Percentiles rank a stretch among this genome's conserved stretches.
phyloP scores from a whole-genome alignment of 768 basidiomycete genomes.

The Lanmaoa pseudosensibilis region DNA sequence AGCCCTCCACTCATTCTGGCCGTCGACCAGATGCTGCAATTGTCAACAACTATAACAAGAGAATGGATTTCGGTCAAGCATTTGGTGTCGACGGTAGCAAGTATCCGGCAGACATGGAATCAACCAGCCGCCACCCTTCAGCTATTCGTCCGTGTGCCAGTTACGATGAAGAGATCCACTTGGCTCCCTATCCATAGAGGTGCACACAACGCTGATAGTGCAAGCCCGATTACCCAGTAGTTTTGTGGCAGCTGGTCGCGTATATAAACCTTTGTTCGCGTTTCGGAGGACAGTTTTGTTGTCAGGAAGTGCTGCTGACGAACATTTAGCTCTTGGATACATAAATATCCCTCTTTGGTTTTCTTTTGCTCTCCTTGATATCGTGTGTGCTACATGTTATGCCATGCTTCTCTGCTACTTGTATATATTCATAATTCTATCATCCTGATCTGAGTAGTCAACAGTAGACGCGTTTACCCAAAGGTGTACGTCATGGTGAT shows the following conservation, averaged over 20 bases:
- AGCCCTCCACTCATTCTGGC: slow-evolving; percentile 24
- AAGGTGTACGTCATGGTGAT: too few species aligned
- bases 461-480: not conserved
- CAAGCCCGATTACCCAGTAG: slow-evolving; percentile 6
- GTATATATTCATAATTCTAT: not conserved
- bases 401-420: not conserved
- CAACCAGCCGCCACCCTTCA: slow-evolving; percentile 7
- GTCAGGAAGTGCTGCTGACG: not conserved
- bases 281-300: not conserved
- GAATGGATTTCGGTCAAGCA: slow-evolving; percentile 39
- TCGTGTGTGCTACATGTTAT: not conserved
- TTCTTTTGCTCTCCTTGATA: not conserved
- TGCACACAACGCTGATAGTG: slow-evolving; percentile 4
- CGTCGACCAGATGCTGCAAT: slow-evolving; percentile 19
- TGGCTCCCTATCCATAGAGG: slow-evolving; percentile 39
- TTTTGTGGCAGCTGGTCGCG: not conserved
- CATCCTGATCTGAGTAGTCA: not conserved
- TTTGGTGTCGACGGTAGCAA: slow-evolving; percentile 35
- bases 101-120: slow-evolving; percentile 9
- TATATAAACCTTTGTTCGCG: not conserved
- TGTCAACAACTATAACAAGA: slow-evolving; percentile 28
- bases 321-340: not conserved
- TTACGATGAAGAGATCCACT: slow-evolving; percentile 42
- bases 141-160: slow-evolving; percentile 24
- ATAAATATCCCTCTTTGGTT: not conserved